Percentiles rank a stretch among this genome's conserved stretches.
These are phyloP conservation scores for Teratosphaeria zuluensis DNA, from an alignment of 2,329 filamentous ascomycete genomes.

Conservation along the genomic window DNA sequence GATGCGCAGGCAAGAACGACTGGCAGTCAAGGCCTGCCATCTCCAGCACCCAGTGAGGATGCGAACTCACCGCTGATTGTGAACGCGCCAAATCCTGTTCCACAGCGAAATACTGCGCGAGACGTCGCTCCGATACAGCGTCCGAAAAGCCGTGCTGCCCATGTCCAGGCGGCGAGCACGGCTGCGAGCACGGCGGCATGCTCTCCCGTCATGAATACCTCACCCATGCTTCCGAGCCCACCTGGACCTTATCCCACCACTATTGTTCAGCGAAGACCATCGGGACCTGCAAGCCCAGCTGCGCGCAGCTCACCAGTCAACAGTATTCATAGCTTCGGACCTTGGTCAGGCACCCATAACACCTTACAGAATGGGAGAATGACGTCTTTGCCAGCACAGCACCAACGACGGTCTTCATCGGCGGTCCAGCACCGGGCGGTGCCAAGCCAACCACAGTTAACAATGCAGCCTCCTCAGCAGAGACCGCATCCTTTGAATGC, in stretches of 20 bases:
- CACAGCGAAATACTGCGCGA: background rate
- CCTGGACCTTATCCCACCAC: background rate
- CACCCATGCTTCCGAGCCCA: background rate
- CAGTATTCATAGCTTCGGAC: background rate
- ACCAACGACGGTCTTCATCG: background rate
- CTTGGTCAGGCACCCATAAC: background rate
- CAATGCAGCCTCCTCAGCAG: background rate
- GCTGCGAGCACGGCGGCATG: background rate
- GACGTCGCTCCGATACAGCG: background rate
- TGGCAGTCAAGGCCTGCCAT: constrained; percentile 40
- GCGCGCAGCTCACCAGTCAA: background rate
- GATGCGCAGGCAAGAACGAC: background rate
- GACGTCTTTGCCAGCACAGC: background rate
- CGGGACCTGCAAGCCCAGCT: background rate
- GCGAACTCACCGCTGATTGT: constrained; percentile 11
- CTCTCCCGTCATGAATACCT: background rate
- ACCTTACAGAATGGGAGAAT: background rate
- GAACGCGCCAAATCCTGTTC: constrained; percentile 1
- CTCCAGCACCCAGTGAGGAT: constrained; percentile 54
- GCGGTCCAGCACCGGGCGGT: background rate
- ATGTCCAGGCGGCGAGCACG: background rate
- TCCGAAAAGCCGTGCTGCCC: background rate
- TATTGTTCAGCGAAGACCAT: background rate
- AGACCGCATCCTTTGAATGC: background rate
- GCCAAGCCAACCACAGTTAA: background rate